phyloP scores from a whole-genome alignment of 352 stramenopile species.

The Phytophthora nicotianae region DNA sequence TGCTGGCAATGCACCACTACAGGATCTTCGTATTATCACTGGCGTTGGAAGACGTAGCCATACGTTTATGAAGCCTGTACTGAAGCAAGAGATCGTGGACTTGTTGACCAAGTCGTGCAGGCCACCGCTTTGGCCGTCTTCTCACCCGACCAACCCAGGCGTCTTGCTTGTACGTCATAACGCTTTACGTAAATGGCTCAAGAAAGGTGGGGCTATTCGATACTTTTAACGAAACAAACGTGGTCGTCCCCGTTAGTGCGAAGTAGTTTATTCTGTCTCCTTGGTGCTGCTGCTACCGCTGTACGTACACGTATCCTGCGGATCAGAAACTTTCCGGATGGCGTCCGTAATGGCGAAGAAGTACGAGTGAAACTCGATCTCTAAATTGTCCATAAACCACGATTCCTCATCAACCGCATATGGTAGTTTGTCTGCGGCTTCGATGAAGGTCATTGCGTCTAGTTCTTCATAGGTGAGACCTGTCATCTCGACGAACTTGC shows the following conservation, averaged over 20 bases:
- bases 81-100: constrained; percentile 55
- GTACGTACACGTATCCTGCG: constrained; percentile 26
- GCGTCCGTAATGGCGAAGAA: constrained; percentile 25
- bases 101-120: constrained; percentile 59
- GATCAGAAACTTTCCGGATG: constrained; percentile 23
- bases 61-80: constrained; percentile 60
- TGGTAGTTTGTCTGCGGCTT: constrained; percentile 40
- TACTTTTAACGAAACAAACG: constrained; percentile 38
- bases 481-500: constrained; percentile 69
- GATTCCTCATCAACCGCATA: constrained; percentile 21
- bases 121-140: constrained; percentile 52
- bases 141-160: constrained; percentile 62
- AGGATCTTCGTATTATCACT: constrained; percentile 76
- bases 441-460: constrained; percentile 52
- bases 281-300: constrained; percentile 10
- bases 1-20: constrained; percentile 21
- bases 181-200: constrained; percentile 59
- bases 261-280: not conserved
- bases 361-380: constrained; percentile 21
- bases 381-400: constrained; percentile 36
- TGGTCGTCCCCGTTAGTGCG: not conserved
- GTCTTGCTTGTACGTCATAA: constrained; percentile 62
- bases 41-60: constrained; percentile 71
- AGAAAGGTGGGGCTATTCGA: constrained; percentile 44
- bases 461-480: constrained; percentile 46